Evolutionary conservation across 2,329 filamentous ascomycete species (phyloP).

Genomic region (Aureobasidium zeae): DNA sequence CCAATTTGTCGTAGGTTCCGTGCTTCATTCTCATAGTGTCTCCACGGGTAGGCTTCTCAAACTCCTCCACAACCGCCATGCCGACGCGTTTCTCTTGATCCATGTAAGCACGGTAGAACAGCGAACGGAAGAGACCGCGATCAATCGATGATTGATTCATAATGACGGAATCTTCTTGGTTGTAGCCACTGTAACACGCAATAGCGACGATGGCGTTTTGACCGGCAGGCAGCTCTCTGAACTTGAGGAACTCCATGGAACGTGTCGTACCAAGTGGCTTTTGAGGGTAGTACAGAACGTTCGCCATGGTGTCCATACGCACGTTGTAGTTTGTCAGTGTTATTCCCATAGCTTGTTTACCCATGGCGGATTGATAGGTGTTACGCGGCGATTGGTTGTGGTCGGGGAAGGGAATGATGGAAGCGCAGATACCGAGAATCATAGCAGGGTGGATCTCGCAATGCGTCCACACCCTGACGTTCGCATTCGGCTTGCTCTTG

Average conservation of each 20-base stretch:
- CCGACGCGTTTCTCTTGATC: constrained; percentile 96
- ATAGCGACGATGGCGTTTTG: constrained; percentile 99
- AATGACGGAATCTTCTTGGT: constrained; percentile 99
- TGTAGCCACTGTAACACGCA: constrained; percentile 94
- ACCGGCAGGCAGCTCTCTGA: constrained; percentile 90
- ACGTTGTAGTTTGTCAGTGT: constrained; percentile 95
- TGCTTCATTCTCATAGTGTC: constrained; percentile 90
- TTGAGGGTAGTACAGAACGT: constrained; percentile 97
- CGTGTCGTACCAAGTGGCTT: constrained; percentile 92
- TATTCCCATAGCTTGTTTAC: constrained; percentile 99
- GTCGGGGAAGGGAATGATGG: constrained; percentile 98
- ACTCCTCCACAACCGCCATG: constrained; percentile 83
- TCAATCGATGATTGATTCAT: constrained; percentile 99
- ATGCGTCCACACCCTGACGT: constrained; percentile 88
- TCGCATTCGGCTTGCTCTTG: constrained; percentile 77
- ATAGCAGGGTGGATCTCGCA: constrained; percentile 99
- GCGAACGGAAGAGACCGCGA: constrained; percentile 88
- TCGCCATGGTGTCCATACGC: constrained; percentile 99
- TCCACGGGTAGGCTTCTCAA: constrained; percentile 84
- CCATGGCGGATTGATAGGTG: constrained; percentile 98
- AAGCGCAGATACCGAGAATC: constrained; percentile 96
- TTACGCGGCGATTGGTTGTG: constrained; percentile 98
- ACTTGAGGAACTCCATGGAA: constrained; percentile 98
- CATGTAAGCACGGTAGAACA: constrained; percentile 96
- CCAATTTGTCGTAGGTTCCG: constrained; percentile 63